phyloP scores from a whole-genome alignment of 768 basidiomycete genomes.

The Gyrodon lividus region DNA sequence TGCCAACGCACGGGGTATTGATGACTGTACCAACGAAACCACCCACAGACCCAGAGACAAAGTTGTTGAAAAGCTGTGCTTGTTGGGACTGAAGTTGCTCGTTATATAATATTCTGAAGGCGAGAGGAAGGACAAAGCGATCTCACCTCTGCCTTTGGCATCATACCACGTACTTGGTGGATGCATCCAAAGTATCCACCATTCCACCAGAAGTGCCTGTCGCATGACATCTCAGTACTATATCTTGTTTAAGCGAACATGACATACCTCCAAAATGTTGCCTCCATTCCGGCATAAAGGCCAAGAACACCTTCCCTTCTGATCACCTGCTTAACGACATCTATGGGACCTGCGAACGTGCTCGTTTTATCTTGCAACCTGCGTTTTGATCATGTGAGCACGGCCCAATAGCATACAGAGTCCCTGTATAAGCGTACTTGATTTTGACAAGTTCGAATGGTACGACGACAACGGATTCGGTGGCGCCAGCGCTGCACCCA shows the following conservation, averaged over 20 bases:
- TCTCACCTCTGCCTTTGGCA: conserved; percentile 84
- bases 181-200: conserved; percentile 96
- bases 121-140: background rate
- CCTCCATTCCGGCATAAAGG: conserved; percentile 92
- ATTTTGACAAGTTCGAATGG: conserved; percentile 97
- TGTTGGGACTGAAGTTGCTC: conserved; percentile 51
- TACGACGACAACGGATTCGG: conserved; percentile 92
- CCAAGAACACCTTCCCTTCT: conserved; percentile 79
- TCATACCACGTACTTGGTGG: conserved; percentile 72
- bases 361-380: conserved; percentile 92
- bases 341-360: conserved; percentile 87
- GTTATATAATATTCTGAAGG: background rate
- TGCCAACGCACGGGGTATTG: conserved; percentile 78
- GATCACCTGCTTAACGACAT: conserved; percentile 81
- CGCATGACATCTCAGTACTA: background rate
- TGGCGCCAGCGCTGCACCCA: conserved; percentile 92
- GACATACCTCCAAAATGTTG: conserved; percentile 90
- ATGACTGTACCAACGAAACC: conserved; percentile 86
- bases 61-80: conserved; percentile 83
- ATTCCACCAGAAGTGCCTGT: conserved; percentile 85
- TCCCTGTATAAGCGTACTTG: conserved; percentile 43
- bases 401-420: background rate
- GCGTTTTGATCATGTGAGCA: conserved; percentile 3
- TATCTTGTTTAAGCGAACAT: background rate
- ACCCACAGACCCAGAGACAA: conserved; percentile 86